Base-by-base conservation (phyloP, 2,329 filamentous ascomycete species). In the Aspergillus ruber region DNA sequence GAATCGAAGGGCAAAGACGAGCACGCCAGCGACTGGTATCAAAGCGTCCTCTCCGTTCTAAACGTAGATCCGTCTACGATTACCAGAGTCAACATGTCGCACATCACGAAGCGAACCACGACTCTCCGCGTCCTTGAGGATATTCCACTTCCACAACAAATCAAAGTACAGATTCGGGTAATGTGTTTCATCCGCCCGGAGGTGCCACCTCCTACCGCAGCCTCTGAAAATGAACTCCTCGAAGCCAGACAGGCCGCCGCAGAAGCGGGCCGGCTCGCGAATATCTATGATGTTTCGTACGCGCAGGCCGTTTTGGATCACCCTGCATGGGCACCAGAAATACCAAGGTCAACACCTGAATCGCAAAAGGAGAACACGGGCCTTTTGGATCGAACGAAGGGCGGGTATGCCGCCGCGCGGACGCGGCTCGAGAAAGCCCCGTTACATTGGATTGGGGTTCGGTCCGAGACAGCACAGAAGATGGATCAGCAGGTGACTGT, bases 111-210 rank as follows among this genome's bases (percentile, higher is more conserved):
- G n/a, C 76, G 79, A n/a, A 62, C 67, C 0, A 74, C 80, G 0
- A 50, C 51, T 15, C 38, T 69, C 18, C 62, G 62, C 7, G 48
- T 66, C 3, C 41, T 67, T 2, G 60, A 65, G 12, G 61, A 66
- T 0, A 39, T 56, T 4, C 54, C 47, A 7, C 29, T 54, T 12
- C 54, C 53, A 15, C 44, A 18, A 3, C 73, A 77, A 27, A 58
- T 86, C 4, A 74, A 78, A 32, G 58, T 86, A 2, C 73, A 78
- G 23, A 59, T 85, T 4, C 62, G 82, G 1, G 59, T 85, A 3
- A 80, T 86, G 78, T 82, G 79, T 0, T 83, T 78, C 32, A 59
- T 86, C 2, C 77, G 77, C 8, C 50, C 53, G 8, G 46, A 50
- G 12, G 18, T 46, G 6, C 55, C 57, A 20, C 54, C 54, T 7